Evolutionary conservation across 257 asterid genomes (phyloP), one percentile per base, ranked within the genome.

Genomic region (Nicotiana otophora): DNA sequence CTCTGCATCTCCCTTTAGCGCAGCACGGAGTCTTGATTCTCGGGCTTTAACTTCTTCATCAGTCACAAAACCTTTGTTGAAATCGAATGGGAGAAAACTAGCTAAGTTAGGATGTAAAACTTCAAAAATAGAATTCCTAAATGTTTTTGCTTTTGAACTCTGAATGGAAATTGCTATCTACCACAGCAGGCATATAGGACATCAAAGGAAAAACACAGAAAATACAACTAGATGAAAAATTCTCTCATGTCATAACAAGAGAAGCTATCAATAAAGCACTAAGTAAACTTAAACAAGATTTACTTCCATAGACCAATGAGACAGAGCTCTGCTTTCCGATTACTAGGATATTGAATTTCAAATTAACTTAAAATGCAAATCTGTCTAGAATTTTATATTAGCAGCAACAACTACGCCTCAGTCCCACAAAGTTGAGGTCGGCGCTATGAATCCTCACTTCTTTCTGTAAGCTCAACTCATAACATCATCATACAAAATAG

Each of bases 21-120:
- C 88, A 81, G 83, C 81, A 66, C 94, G 87, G 30, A 92, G 93
- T 20, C 55, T 70, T 82, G 93, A 90, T 88, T 95, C 98, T 72
- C 94, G 93, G 0, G 85, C 89, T 80, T 87, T 70, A 83, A 91
- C 93, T 84, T 92, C 97, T 85, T 93, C 93, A 80, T 93, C 99
- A 46, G 89, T 89, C 26, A 93, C 93, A 81, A 91, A 93, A 20
- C 98, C 99, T 95, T 91, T 31, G 31, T 72, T 70, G 77, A 66
- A 81, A 81, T 48, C 54, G 17, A 74, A 78, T 33, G 23, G 33
- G 53, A 31, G 53, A 31, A 39, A 46, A 78, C 64, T 46, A 63
- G 48, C 15, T 46, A 66, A 65, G 28, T 81, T 54, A 62, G 65
- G n/a, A 68, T 30, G 28, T 39, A 16, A 9, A 23, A 33, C 79